Percentiles rank a stretch among this genome's conserved stretches.
Evolutionary conservation across 768 basidiomycete genomes (phyloP).

Genomic region (Lactifluus pinguis): DNA sequence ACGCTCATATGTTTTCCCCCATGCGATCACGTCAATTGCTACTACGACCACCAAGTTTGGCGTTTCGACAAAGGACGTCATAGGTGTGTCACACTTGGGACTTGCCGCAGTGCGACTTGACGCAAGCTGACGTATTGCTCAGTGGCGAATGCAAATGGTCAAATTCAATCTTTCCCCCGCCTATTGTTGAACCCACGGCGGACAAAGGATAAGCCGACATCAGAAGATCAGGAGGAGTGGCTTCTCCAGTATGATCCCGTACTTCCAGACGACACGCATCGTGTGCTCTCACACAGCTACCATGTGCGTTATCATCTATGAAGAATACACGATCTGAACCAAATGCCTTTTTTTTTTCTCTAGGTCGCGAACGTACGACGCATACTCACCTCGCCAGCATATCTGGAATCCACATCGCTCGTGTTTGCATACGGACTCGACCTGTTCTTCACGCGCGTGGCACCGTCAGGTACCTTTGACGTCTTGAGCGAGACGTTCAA

Average conservation of each 20-base stretch:
- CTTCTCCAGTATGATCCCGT: slow-evolving; percentile 80
- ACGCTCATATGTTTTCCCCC: slow-evolving; percentile 61
- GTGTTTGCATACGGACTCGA: slow-evolving; percentile 84
- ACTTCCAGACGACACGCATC: slow-evolving; percentile 56
- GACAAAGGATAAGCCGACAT: slow-evolving; percentile 65
- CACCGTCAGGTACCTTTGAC: slow-evolving; percentile 88
- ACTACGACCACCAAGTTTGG: slow-evolving; percentile 83
- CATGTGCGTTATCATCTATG: slow-evolving; percentile 30
- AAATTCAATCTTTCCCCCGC: slow-evolving; percentile 66
- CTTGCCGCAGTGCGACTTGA: background rate
- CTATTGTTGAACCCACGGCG: slow-evolving; percentile 76
- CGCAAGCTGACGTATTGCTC: background rate
- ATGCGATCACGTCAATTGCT: slow-evolving; percentile 57
- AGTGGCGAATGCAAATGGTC: slow-evolving; percentile 74
- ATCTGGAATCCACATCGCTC: slow-evolving; percentile 87
- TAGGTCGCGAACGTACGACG: slow-evolving; percentile 61
- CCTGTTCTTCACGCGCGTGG: slow-evolving; percentile 76
- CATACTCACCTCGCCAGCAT: slow-evolving; percentile 71
- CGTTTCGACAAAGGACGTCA: slow-evolving; percentile 76
- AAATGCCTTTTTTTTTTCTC: background rate
- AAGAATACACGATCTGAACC: background rate
- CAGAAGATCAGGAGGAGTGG: slow-evolving; percentile 76
- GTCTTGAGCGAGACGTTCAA: slow-evolving; percentile 89
- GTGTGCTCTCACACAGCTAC: slow-evolving; percentile 48
- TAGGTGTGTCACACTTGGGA: slow-evolving; percentile 46